A percentile compares a stretch with the other conserved stretches of the same genome.
These are phyloP conservation scores for Infundibulicybe gibba DNA, from an alignment of 768 basidiomycete genomes.

Conservation along the genomic window DNA sequence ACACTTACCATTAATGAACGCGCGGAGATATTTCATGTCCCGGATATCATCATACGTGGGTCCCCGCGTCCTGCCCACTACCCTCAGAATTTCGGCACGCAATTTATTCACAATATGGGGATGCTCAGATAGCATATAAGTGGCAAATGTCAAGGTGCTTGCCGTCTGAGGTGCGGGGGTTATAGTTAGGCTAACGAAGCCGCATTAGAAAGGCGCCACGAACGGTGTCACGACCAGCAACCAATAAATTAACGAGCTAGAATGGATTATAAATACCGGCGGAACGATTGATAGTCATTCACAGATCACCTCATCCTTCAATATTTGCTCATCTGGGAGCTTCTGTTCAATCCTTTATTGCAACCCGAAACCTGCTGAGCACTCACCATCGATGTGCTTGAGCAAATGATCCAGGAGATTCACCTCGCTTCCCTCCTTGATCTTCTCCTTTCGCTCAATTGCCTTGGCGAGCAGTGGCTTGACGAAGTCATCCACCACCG, in stretches of 20 bases:
- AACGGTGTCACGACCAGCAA: constrained; percentile 43
- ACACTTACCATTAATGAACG: constrained; percentile 47
- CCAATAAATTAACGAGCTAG: constrained; percentile 33
- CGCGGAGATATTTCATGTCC: constrained; percentile 56
- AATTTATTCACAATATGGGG: constrained; percentile 43
- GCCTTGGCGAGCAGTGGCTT: constrained; percentile 50
- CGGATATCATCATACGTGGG: constrained; percentile 56
- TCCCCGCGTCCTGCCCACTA: constrained; percentile 36
- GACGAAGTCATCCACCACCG: constrained; percentile 45
- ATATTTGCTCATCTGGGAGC: constrained; percentile 10
- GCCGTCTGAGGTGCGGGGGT: constrained; percentile 34
- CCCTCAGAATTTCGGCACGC: constrained; percentile 44
- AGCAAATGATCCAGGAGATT: constrained; percentile 51
- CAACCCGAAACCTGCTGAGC: neutral
- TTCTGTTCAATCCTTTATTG: neutral
- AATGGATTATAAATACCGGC: neutral
- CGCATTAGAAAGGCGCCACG: neutral
- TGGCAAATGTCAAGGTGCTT: constrained; percentile 45
- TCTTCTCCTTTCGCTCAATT: constrained; percentile 24
- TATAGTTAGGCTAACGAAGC: neutral
- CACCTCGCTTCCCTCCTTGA: constrained; percentile 25
- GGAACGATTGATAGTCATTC: neutral
- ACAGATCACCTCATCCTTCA: constrained; percentile 16
- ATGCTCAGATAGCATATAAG: constrained; percentile 53
- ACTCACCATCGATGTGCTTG: constrained; percentile 47